Conservation (phyloP, 345 rosid species). For the Moricandia arvensis region DNA sequence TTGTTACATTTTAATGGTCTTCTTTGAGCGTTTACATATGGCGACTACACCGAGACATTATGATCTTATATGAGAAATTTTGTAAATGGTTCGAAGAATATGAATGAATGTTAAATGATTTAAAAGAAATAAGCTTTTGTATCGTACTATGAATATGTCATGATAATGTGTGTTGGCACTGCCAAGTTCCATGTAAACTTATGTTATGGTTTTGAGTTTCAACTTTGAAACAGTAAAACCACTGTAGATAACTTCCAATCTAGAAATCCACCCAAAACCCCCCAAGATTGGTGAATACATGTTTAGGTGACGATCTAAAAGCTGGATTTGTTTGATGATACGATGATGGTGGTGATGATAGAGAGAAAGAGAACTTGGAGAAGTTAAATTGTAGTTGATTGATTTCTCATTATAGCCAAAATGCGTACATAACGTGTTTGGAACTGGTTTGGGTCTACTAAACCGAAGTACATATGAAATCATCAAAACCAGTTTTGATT, state of each 20-base stretch:
- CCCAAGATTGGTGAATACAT: not conserved
- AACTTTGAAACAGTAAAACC: not conserved
- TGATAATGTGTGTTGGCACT: not conserved
- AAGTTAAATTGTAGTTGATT: not conserved
- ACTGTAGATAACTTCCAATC: not conserved
- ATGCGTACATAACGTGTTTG: not conserved
- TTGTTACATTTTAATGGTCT: not conserved
- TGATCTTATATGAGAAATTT: not conserved
- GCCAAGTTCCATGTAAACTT: not conserved
- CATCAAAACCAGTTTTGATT: not conserved
- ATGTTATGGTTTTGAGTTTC: not conserved
- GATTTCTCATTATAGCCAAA: not conserved
- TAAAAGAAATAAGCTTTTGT: not conserved
- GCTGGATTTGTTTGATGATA: not conserved
- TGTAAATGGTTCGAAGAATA: constrained; percentile 1
- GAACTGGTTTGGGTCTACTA: not conserved
- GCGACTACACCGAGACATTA: constrained; percentile 15
- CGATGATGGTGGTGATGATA: not conserved
- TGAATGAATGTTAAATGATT: not conserved
- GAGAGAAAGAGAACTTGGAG: not conserved
- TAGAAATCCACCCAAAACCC: not conserved
- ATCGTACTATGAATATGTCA: not conserved
- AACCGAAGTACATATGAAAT: not conserved
- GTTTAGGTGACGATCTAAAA: not conserved
- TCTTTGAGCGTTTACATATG: constrained; percentile 29